Evolutionary conservation across 75 land plant genomes (phyloP).

Genomic region (Pinus albicaulis): DNA sequence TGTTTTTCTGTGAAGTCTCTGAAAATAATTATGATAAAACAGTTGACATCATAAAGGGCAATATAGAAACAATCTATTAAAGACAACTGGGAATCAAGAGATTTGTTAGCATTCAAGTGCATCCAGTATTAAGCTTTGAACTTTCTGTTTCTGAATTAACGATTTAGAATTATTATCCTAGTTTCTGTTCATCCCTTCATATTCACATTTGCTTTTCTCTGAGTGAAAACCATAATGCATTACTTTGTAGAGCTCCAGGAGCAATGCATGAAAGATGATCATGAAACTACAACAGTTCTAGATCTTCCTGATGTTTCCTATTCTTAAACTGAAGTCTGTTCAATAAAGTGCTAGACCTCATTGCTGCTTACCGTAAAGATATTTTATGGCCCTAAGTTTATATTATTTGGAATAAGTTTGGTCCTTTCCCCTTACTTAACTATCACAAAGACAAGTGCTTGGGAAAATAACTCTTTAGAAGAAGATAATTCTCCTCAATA

Average conservation of each 20-base stretch:
- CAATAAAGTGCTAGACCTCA: neutral
- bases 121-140: constrained; percentile 4
- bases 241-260: too few species aligned
- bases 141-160: neutral
- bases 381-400: too few species aligned
- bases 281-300: neutral
- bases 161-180: neutral
- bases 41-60: neutral
- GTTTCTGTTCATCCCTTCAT: neutral
- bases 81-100: neutral
- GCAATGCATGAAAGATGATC: neutral
- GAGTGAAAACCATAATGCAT: neutral
- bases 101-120: neutral
- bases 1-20: neutral
- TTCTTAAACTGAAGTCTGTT: neutral
- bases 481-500: neutral
- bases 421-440: too few species aligned
- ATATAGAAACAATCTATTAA: neutral
- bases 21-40: neutral
- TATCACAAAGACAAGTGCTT: neutral
- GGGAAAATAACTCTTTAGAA: neutral
- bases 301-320: neutral
- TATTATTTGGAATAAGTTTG: too few species aligned
- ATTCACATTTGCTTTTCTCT: neutral
- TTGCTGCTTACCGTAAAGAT: neutral